Evolutionary conservation across 2,329 filamentous ascomycete species (phyloP).

Genomic region (Periconia macrospinosa): DNA sequence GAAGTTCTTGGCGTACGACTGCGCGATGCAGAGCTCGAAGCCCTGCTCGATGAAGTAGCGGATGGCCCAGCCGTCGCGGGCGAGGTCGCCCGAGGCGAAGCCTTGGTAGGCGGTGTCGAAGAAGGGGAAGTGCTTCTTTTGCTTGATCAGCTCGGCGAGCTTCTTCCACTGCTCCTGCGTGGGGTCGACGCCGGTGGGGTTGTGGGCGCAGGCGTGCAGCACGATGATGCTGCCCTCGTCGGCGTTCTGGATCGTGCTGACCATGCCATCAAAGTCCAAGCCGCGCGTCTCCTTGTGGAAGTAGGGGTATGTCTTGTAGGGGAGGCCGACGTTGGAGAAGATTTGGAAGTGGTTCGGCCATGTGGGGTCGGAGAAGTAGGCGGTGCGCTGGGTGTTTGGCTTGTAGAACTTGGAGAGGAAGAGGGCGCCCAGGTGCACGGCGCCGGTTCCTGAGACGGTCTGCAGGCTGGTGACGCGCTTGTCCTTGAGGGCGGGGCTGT

Average conservation of each 20-base stretch:
- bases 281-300: slow-evolving; percentile 87
- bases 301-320: slow-evolving; percentile 86
- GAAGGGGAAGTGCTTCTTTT: slow-evolving; percentile 91
- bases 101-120: slow-evolving; percentile 98
- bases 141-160: slow-evolving; percentile 74
- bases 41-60: slow-evolving; percentile 93
- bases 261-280: slow-evolving; percentile 90
- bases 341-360: slow-evolving; percentile 99
- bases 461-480: slow-evolving; percentile 82
- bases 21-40: slow-evolving; percentile 64
- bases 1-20: slow-evolving; percentile 60
- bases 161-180: slow-evolving; percentile 93
- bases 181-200: slow-evolving; percentile 95
- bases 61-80: slow-evolving; percentile 85
- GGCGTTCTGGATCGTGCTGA: slow-evolving; percentile 66
- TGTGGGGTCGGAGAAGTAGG: slow-evolving; percentile 93
- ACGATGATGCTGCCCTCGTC: slow-evolving; percentile 83
- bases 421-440: slow-evolving; percentile 87
- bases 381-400: slow-evolving; percentile 63
- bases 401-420: slow-evolving; percentile 93
- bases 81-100: slow-evolving; percentile 89
- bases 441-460: slow-evolving; percentile 96
- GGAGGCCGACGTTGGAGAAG: slow-evolving; percentile 84
- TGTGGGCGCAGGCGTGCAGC: slow-evolving; percentile 94
- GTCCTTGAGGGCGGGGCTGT: slow-evolving; percentile 80